These are phyloP conservation scores for Teratosphaeria pseudoeucalypti DNA, from an alignment of 2,329 filamentous ascomycete genomes.

Conservation along the genomic window DNA sequence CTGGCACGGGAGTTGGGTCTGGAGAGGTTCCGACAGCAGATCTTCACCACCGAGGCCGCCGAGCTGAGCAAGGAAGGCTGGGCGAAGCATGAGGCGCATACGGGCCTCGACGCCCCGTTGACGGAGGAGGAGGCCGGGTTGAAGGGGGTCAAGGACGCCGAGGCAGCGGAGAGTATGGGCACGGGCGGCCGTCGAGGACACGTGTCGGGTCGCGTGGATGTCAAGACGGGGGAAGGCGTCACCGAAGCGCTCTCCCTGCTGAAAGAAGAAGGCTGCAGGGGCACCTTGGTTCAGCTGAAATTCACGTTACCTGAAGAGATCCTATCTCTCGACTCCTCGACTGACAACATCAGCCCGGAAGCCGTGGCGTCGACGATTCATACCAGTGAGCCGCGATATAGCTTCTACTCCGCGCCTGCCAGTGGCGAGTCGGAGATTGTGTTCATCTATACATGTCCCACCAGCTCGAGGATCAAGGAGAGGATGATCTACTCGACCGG, in stretches of 20 bases:
- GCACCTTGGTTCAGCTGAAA: constrained; percentile 53
- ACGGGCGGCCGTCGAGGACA: constrained; percentile 48
- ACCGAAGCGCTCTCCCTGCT: constrained; percentile 53
- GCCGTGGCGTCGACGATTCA: constrained; percentile 54
- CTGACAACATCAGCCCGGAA: constrained; percentile 43
- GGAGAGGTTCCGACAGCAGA: constrained; percentile 66
- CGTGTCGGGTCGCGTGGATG: constrained; percentile 36
- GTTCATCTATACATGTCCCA: constrained; percentile 76
- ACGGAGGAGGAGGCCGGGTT: constrained; percentile 68
- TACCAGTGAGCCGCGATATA: constrained; percentile 60
- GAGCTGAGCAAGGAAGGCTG: constrained; percentile 64
- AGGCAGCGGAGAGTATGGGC: constrained; percentile 64
- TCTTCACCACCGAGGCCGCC: constrained; percentile 59
- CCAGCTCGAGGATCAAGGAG: constrained; percentile 64
- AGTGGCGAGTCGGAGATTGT: constrained; percentile 46
- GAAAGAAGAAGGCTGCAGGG: constrained; percentile 39
- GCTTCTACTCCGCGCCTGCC: constrained; percentile 60
- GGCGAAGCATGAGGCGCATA: constrained; percentile 60
- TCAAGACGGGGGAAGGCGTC: constrained; percentile 52
- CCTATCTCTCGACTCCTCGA: constrained; percentile 53
- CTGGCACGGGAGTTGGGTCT: constrained; percentile 66
- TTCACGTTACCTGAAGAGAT: constrained; percentile 62
- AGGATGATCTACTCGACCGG: constrained; percentile 69
- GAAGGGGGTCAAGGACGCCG: constrained; percentile 62
- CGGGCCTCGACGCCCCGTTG: constrained; percentile 51